Evolutionary conservation across 352 stramenopile species (phyloP), one percentile per base, ranked within the genome.

Genomic region (Phytopythium litorale): DNA sequence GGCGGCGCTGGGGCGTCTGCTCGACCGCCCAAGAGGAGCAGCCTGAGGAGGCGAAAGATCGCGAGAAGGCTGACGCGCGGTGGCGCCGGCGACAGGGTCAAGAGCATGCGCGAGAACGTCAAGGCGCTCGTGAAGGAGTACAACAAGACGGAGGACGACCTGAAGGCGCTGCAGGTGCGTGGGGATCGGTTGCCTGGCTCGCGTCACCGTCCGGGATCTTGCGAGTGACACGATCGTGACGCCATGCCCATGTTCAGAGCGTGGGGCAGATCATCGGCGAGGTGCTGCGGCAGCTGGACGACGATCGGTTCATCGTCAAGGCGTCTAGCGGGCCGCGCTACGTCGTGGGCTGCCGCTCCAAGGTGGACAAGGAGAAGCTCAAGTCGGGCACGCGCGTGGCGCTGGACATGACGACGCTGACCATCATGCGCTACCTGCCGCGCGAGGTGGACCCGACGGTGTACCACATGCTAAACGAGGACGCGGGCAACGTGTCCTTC

Each of bases 321-420:
- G 97, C 97, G 0, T 98, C 87, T 11, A 98, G 84, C 63, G 98
- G 98, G n/a, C 98, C 98, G 30, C 90, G 98, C 19, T 99, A 99
- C 72, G 97, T 99, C 4, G 97, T 99, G 7, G 97, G 97, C 30
- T 99, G 96, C 68, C 88, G 97, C 51, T 91, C 88, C 37, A 97
- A 99, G 52, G 77, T 97, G 49, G 92, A 97, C 64, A 97, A 98
- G 75, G 79, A 70, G 54, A 99, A 98, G 66, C 89, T 99, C 53
- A 98, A 99, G 82, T 91, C 94, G 30, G 97, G 98, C 55, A 99
- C 96, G 23, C 84, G 98, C 48, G 97, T 99, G 38, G 96, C 97
- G 32, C 80, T 99, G 49, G 97, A 99, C 77, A 99, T 99, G 96
- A 99, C 97, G n/a, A 99, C 97, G 57, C 84, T 99, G 57, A 99